Conservation (phyloP, 352 stramenopile genomes). For the Globisporangium polare region DNA sequence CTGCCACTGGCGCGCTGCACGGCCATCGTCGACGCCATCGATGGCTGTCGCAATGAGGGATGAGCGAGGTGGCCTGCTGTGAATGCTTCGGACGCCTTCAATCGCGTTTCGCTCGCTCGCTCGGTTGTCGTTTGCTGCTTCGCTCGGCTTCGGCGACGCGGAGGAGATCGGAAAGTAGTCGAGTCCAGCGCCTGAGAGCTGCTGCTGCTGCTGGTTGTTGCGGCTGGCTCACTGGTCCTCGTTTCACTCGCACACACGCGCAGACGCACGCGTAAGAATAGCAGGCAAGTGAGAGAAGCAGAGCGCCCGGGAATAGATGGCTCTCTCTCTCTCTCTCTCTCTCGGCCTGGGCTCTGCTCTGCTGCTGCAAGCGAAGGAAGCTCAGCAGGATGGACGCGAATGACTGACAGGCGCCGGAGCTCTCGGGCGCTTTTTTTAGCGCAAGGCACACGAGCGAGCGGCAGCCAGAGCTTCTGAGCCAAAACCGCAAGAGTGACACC, state of each 20-base stretch:
- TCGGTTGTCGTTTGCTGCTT: not conserved
- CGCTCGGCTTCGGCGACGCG: not conserved
- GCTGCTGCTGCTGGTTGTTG: not conserved
- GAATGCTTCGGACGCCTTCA: no score
- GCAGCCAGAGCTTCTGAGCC: not conserved
- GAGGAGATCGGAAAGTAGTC: conserved; percentile 12
- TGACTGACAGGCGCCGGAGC: not conserved
- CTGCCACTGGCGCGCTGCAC: no score
- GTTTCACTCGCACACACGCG: not conserved
- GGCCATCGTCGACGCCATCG: not conserved
- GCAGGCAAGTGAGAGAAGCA: not conserved
- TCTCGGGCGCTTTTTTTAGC: not conserved
- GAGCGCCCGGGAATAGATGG: not conserved
- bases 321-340: no score
- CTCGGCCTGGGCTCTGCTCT: not conserved
- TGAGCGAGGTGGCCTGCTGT: not conserved
- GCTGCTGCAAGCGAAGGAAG: not conserved
- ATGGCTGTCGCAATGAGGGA: not conserved
- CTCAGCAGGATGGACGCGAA: not conserved
- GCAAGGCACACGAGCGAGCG: not conserved
- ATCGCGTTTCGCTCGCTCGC: not conserved
- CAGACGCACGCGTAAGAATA: conserved; percentile 2
- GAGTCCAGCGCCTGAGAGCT: not conserved
- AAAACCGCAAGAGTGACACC: not conserved
- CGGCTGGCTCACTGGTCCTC: conserved; percentile 1